Evolutionary conservation across 2,329 filamentous ascomycete genomes (phyloP).

Genomic region (Paraphoma sp.): DNA sequence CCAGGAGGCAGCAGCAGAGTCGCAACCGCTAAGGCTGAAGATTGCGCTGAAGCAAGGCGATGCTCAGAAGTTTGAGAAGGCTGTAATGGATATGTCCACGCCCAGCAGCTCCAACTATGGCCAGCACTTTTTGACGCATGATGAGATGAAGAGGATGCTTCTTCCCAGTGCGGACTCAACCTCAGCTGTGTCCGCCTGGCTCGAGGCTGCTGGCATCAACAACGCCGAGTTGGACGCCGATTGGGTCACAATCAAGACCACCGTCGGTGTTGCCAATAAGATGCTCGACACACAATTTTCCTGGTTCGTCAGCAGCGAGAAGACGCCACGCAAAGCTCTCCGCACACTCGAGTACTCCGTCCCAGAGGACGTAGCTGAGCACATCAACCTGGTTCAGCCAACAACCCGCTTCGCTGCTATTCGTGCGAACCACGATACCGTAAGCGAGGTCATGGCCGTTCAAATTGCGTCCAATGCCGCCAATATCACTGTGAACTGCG

Average conservation of each 20-base stretch:
- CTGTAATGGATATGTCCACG: constrained; percentile 52
- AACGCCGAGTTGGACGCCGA: constrained; percentile 48
- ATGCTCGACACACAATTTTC: constrained; percentile 59
- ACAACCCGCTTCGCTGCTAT: constrained; percentile 58
- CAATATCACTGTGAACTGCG: constrained; percentile 24
- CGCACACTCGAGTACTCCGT: constrained; percentile 52
- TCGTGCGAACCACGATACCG: constrained; percentile 25
- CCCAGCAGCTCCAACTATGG: constrained; percentile 58
- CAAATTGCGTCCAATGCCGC: constrained; percentile 15
- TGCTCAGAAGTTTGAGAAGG: constrained; percentile 47
- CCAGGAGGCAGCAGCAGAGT: constrained; percentile 21
- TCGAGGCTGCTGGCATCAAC: constrained; percentile 50
- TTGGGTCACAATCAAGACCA: constrained; percentile 46
- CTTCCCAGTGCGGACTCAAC: constrained; percentile 48
- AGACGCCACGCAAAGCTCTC: constrained; percentile 50
- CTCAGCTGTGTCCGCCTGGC: constrained; percentile 51
- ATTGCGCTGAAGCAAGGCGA: constrained; percentile 40
- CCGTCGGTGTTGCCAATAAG: constrained; percentile 46
- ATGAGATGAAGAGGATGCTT: constrained; percentile 54
- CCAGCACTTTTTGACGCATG: constrained; percentile 53
- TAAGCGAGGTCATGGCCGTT: constrained; percentile 24
- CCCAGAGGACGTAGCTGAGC: constrained; percentile 44
- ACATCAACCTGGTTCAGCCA: constrained; percentile 59
- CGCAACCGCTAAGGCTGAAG: constrained; percentile 33
- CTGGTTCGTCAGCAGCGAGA: constrained; percentile 47